phyloP scores from a whole-genome alignment of 805 yeast genomes.

The Candida yuanshanica region DNA sequence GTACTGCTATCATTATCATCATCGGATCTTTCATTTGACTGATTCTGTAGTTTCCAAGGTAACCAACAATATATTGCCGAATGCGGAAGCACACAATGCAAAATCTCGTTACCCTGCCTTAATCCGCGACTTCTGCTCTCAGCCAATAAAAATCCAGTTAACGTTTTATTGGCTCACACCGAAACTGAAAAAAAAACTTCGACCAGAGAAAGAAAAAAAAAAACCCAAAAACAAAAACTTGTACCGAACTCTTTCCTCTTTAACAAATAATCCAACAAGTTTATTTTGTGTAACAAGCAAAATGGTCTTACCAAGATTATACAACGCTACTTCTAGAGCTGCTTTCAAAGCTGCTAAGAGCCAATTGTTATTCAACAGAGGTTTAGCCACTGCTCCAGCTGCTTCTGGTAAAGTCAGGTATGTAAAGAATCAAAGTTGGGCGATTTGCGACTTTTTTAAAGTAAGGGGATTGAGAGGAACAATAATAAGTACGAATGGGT shows the following conservation, averaged over 20 bases:
- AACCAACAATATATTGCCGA: not conserved
- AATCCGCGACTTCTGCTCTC: not conserved
- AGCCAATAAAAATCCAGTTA: constrained; percentile 9
- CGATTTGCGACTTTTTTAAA: constrained; percentile 1
- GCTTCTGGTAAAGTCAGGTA: constrained; percentile 83
- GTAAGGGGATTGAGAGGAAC: not conserved
- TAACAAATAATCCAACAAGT: constrained; percentile 2
- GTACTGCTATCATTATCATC: too few relatives aligned
- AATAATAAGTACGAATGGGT: not conserved
- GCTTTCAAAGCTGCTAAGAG: constrained; percentile 89
- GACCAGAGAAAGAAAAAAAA: constrained; percentile 5
- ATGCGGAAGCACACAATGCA: not conserved
- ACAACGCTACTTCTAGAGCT: constrained; percentile 67
- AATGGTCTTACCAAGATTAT: constrained; percentile 53
- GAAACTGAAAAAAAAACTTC: not conserved
- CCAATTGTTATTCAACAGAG: constrained; percentile 66
- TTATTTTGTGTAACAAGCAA: constrained; percentile 8
- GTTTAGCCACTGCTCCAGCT: constrained; percentile 75
- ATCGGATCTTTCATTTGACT: too few relatives aligned
- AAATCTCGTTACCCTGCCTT: not conserved
- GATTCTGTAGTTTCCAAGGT: not conserved
- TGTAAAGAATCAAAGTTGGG: too few relatives aligned
- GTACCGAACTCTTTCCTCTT: not conserved
- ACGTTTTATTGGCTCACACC: constrained; percentile 6
- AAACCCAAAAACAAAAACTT: constrained; percentile 8